Base-by-base conservation (phyloP, 1,139 yeast species). In the Suhomyces kunorum region DNA sequence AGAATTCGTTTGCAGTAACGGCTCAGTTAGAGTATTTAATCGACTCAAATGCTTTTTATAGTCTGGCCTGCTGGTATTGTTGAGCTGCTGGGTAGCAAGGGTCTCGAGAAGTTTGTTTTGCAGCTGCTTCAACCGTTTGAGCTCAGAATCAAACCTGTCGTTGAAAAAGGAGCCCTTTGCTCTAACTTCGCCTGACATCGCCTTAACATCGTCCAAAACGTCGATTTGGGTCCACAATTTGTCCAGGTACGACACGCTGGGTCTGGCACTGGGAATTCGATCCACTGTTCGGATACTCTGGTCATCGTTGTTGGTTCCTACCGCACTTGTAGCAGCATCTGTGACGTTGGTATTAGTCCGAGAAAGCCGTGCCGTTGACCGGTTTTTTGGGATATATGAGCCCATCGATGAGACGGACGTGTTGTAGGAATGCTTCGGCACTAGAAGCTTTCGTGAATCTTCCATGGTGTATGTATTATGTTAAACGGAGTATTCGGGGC, bases 191-290 rank as follows among this genome's bases (percentile, higher is more conserved):
- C 64, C 65, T 0, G 89, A 81, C 75, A 85, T 75, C 42, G 69
- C 70, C 42, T 78, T 77, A 4, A 89, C 95, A 50, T 87, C 96
- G 50, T 87, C 92, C 45, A 90, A 68, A 1, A 87, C 87, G 54
- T 87, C 96, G 34, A 89, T 83, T 54, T 88, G 95, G 3, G 94
- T 83, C 95, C 96, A 89, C 37, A 87, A 66, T 52, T 78, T 74
- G 59, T 87, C 95, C 66, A 82, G 88, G 45, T 75, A 68, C 31
- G 82, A 75, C 11, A 75, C 77, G 40, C 68, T 66, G 5, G 85
- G 82, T 32, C 67, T 62, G 1, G 77, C 69, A 7, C 75, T 64
- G 15, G 78, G 75, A 8, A 76, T 57, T 39, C 63, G 64, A 51
- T 78, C 83, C 18, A 63, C 55, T 2, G 74, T 62, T 9, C 63